Evolutionary conservation across 805 yeast species (phyloP).

Genomic region (Cyberlindnera maritima): DNA sequence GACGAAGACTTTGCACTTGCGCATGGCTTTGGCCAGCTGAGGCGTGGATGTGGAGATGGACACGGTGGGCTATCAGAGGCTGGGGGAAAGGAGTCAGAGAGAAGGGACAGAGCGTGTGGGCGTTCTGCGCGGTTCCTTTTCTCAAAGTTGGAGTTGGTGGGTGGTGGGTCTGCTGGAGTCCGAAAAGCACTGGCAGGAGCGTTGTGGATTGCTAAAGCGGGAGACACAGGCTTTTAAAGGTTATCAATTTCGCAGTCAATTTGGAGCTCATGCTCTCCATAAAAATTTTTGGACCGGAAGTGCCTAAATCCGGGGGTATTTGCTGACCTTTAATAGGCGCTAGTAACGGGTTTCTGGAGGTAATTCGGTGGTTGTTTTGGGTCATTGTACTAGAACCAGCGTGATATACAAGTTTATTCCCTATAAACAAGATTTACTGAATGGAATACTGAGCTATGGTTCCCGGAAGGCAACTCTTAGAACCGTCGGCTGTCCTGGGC

Average conservation of each 20-base stretch:
- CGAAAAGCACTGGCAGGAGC: background rate
- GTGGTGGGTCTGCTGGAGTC: background rate
- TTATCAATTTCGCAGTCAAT: conserved; percentile 1
- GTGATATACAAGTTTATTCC: too few relatives aligned
- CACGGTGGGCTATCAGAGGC: conserved; percentile 1
- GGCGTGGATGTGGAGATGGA: conserved; percentile 2
- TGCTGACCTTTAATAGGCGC: background rate
- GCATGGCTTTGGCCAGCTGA: conserved; percentile 48
- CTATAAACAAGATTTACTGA: background rate
- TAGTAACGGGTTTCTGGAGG: background rate
- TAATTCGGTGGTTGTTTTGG: background rate
- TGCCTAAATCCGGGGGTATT: conserved; percentile 1
- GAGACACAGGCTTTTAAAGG: background rate
- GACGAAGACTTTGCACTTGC: conserved; percentile 94
- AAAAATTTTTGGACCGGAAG: conserved; percentile 9
- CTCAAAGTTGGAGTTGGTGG: background rate
- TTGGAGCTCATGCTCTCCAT: background rate
- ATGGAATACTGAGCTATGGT: background rate
- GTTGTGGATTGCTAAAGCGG: background rate
- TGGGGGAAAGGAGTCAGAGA: background rate
- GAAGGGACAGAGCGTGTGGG: background rate
- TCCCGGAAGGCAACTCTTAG: background rate
- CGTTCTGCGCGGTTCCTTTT: background rate
- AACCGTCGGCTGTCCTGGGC: background rate
- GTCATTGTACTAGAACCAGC: background rate